These are phyloP conservation scores for Cryptococcus sp. DNA, from an alignment of 1,284 basidiomycete genomes.

Conservation along the genomic window DNA sequence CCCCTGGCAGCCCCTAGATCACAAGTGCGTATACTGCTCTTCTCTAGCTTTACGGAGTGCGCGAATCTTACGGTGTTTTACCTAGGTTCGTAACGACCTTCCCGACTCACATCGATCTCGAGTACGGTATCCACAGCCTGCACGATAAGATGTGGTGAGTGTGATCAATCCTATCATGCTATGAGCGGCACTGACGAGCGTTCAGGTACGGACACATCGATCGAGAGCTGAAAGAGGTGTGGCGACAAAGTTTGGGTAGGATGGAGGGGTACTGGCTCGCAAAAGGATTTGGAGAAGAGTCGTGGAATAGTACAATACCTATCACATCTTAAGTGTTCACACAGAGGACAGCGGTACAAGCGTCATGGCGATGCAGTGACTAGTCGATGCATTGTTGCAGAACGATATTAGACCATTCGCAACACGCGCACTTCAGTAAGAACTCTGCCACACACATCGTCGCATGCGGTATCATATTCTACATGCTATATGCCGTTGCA, in stretches of 20 bases:
- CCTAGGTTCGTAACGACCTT: not conserved
- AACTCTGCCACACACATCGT: no score
- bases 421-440: no score
- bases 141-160: slow-evolving; percentile 14
- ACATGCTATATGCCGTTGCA: no score
- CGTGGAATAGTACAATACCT: not conserved
- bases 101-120: no score
- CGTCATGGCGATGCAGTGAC: no score
- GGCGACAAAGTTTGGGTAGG: slow-evolving; percentile 14
- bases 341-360: no score
- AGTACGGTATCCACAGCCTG: slow-evolving; percentile 3
- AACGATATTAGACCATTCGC: no score
- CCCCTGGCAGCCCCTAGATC: slow-evolving; percentile 5
- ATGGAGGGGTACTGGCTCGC: slow-evolving; percentile 17
- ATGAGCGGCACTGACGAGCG: no score
- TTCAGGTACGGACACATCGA: not conserved
- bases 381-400: no score
- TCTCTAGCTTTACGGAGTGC: not conserved
- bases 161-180: no score
- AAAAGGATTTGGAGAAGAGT: not conserved
- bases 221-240: slow-evolving; percentile 7
- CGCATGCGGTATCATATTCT: no score
- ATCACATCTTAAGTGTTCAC: no score
- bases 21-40: not conserved
- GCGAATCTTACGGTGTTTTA: not conserved